Evolutionary conservation across 1,284 basidiomycete genomes (phyloP), one percentile per base, ranked within the genome.

Genomic region (Ceraceosorus guamensis): DNA sequence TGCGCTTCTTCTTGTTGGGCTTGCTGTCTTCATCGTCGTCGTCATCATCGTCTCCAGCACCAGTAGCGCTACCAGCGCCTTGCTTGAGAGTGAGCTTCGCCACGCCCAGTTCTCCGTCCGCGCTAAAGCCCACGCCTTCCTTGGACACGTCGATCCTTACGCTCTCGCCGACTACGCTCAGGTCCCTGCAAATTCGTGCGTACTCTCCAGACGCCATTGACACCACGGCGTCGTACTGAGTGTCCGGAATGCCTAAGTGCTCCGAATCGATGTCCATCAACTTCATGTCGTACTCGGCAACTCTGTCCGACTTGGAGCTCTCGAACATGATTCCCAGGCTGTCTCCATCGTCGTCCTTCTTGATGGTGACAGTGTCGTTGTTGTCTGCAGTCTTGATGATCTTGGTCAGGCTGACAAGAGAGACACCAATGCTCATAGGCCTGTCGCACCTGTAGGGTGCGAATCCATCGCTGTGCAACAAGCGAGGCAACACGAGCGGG

Each of bases 211-310:
- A 85, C 6, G 88, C 84, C 84, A 99, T 86, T 34, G 86, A 87
- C 55, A 98, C 86, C 53, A 88, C 87, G 16, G 91, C 90, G 72
- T 98, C 93, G 78, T 98, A 99, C 61, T 92, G 87, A 2, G 95
- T 99, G 68, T 97, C 91, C n/a, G 95, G 95, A 70, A 98, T 97
- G 52, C 89, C 88, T 54, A 98, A 87, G 57, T 86, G 87, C 79
- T 98, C 95, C 37, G 78, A 63, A 55, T 99, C 93, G 71, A 99
- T 99, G 74, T 98, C 95, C 92, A 99, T 97, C 55, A 98, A 84
- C 79, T 97, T 98, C 86, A 99, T 90, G 72, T 96, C 92, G 79
- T 97, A 98, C 77, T 98, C 91, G 30, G 91, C 91, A 54, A 98
- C 87, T 55, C 95, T 86, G 78, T 97, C 93, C 8, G 87, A 85